Evolutionary conservation across 768 basidiomycete genomes (phyloP).

Genomic region (Amanita rubescens): DNA sequence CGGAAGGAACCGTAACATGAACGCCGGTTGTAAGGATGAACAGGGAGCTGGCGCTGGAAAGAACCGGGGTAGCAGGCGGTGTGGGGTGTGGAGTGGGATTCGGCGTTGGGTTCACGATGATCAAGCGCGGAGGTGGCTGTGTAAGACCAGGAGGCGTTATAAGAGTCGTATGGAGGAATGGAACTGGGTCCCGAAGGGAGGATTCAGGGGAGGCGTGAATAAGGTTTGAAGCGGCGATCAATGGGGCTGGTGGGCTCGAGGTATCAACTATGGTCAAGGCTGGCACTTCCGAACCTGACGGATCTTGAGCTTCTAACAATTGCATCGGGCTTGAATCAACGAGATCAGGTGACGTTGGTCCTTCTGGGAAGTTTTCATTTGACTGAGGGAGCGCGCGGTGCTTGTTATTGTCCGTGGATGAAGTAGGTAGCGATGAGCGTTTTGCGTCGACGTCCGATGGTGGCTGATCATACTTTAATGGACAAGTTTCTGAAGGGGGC

Average conservation of each 20-base stretch:
- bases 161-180: constrained; percentile 10
- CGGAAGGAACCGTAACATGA: not conserved
- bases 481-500: not conserved
- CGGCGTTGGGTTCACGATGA: constrained; percentile 71
- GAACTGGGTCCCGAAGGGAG: constrained; percentile 2
- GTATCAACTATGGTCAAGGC: constrained; percentile 5
- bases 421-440: constrained; percentile 1
- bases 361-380: not conserved
- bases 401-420: constrained; percentile 3
- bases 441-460: not conserved
- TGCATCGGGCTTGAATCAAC: not conserved
- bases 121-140: constrained; percentile 41
- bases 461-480: constrained; percentile 1
- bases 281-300: constrained; percentile 7
- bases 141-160: constrained; percentile 7
- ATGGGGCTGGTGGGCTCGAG: constrained; percentile 1
- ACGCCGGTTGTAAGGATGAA: not conserved
- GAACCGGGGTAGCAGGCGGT: constrained; percentile 61
- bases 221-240: constrained; percentile 7
- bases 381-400: not conserved
- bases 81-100: constrained; percentile 75
- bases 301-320: constrained; percentile 5
- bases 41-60: constrained; percentile 9
- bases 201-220: constrained; percentile 2
- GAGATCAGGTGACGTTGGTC: not conserved